Conservation (phyloP, 768 basidiomycete genomes). For the Phylloporus sp. region DNA sequence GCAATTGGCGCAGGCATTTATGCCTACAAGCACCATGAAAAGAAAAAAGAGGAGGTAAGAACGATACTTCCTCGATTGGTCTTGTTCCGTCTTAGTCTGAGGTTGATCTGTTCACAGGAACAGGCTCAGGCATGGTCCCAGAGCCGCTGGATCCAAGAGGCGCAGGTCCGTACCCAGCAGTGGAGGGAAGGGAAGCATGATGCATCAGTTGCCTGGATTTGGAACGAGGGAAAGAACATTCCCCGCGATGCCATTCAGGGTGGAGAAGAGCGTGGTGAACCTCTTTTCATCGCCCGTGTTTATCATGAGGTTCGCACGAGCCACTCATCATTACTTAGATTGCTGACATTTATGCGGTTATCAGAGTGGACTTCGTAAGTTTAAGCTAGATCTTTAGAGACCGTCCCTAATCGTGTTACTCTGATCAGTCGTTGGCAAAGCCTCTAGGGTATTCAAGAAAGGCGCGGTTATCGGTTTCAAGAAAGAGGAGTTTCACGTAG, state of each 20-base stretch:
- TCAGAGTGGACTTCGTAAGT: slow-evolving; percentile 54
- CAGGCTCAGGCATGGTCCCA: slow-evolving; percentile 48
- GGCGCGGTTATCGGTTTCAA: slow-evolving; percentile 64
- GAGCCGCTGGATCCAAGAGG: slow-evolving; percentile 54
- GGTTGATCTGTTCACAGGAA: slow-evolving; percentile 34
- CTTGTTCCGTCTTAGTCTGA: neutral
- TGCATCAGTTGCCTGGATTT: slow-evolving; percentile 58
- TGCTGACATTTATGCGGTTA: slow-evolving; percentile 8
- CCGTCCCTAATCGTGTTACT: neutral
- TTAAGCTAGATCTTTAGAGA: neutral
- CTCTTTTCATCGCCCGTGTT: slow-evolving; percentile 56
- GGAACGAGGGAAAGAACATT: slow-evolving; percentile 55
- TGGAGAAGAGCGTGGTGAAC: slow-evolving; percentile 49
- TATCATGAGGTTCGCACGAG: slow-evolving; percentile 48
- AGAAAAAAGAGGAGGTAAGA: slow-evolving; percentile 53
- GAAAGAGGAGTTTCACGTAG: slow-evolving; percentile 56
- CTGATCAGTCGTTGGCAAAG: slow-evolving; percentile 61
- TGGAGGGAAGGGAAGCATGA: slow-evolving; percentile 43
- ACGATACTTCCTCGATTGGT: neutral
- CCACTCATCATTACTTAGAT: neutral
- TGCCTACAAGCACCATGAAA: slow-evolving; percentile 54
- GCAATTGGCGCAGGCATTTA: slow-evolving; percentile 46
- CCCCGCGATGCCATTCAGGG: slow-evolving; percentile 56
- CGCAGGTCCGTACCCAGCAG: slow-evolving; percentile 48
- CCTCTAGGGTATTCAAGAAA: slow-evolving; percentile 51